Base-by-base conservation (phyloP, 169 alveolate species). In the Ichthyophthirius multifiliis region DNA sequence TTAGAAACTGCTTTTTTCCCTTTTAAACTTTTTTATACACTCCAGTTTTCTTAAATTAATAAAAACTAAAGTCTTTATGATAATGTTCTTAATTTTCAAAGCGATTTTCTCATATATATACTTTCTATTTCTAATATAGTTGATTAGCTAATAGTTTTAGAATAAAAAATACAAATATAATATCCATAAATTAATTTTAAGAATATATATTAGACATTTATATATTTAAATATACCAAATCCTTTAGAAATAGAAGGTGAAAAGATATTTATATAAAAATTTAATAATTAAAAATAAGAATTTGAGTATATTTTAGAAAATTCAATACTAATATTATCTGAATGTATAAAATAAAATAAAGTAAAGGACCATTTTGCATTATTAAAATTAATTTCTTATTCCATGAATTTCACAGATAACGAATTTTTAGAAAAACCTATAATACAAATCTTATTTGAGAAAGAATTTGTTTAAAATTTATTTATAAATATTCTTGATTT, bases 121-220 rank as follows among this genome's bases (percentile, higher is more conserved):
- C 23, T 67, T 34, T 67, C 77, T 10, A 67, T 67, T 37, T 41
- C 77, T 4, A 34, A 67, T 5, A 39, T 67, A 0, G 55, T 32
- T 37, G 62, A 27, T 2, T 41, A 18, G 13, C 62, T 67, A 0
- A 37, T 67, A 16, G 30, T n/a, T 16, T 27, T 67, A 31, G 77
- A 67, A 39, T 6, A 67, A 9, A 41, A 62, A 37, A 10, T 37
- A 2, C 35, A 23, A 7, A 39, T 27, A 7, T 15, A 16, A 10
- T n/a, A 18, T 0, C 35, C 43, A 41, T 32, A 34, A 35, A 16
- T 67, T 16, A 67, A 41, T 67, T 67, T 47, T 47, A 67, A 67
- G 46, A 67, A 67, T 37, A 5, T 67, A n/a, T 67, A 37, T 39
- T 67, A 67, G 32, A 67, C 64, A 18, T 67, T 67, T 39, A 4